phyloP scores from a whole-genome alignment of 2,329 filamentous ascomycete species.

The Trichophyton mentagrophytes region DNA sequence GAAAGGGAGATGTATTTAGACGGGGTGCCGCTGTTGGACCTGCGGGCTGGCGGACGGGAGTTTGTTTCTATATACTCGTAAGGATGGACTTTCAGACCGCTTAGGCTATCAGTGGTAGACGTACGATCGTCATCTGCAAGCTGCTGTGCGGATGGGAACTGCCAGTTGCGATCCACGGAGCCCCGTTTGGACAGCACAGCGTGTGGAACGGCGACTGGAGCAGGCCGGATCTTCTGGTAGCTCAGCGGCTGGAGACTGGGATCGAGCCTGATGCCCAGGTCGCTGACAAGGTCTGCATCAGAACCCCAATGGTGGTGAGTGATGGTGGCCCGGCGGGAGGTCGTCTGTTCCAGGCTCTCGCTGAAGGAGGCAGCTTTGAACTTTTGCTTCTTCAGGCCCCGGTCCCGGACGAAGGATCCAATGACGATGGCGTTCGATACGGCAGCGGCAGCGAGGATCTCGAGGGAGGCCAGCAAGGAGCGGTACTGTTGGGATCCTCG shows the following conservation, averaged over 20 bases:
- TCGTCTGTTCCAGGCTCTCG: constrained; percentile 33
- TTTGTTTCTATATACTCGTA: constrained; percentile 25
- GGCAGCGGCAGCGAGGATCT: constrained; percentile 75
- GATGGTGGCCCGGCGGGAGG: constrained; percentile 40
- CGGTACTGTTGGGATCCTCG: constrained; percentile 72
- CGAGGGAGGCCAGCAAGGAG: constrained; percentile 76
- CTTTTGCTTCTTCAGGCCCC: constrained; percentile 78
- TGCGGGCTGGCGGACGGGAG: constrained; percentile 12
- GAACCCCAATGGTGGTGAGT: constrained; percentile 67
- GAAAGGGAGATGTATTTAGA: constrained; percentile 34
- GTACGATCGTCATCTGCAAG: constrained; percentile 20
- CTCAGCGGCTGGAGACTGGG: constrained; percentile 36
- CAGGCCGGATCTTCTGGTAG: constrained; percentile 23
- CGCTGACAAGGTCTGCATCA: constrained; percentile 78
- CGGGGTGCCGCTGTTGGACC: constrained; percentile 21
- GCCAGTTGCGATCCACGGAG: constrained; percentile 23
- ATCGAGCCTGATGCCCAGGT: constrained; percentile 57
- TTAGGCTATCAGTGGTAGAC: constrained; percentile 22
- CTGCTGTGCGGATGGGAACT: constrained; percentile 16
- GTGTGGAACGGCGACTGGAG: constrained; percentile 28
- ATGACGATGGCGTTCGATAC: constrained; percentile 83
- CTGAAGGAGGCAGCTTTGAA: constrained; percentile 49
- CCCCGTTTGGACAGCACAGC: constrained; percentile 17
- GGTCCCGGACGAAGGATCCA: constrained; percentile 82
- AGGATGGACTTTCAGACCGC: constrained; percentile 24